These are phyloP conservation scores for Alternaria brassicae DNA, from an alignment of 2,329 filamentous ascomycete species.

Conservation along the genomic window DNA sequence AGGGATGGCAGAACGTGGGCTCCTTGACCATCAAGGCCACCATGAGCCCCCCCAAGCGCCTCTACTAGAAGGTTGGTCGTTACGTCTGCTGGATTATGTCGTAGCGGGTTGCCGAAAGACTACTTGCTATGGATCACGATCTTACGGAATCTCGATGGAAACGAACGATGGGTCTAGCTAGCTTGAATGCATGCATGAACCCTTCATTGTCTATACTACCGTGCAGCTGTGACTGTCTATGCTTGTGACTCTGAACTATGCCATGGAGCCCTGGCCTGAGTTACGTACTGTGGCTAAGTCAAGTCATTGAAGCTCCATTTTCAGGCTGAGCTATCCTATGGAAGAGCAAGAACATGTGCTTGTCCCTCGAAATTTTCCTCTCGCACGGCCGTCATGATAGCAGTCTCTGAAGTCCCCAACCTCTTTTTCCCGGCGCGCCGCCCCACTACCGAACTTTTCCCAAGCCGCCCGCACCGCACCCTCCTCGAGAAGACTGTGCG, in stretches of 20 bases:
- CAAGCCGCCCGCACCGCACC: constrained; percentile 1
- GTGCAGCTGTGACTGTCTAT: neutral
- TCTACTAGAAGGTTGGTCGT: constrained; percentile 73
- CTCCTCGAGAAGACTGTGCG: neutral
- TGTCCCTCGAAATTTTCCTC: neutral
- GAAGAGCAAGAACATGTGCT: neutral
- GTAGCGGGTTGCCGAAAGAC: constrained; percentile 26
- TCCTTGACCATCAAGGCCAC: constrained; percentile 99
- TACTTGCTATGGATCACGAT: constrained; percentile 25
- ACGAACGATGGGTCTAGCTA: constrained; percentile 39
- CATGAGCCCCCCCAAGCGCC: constrained; percentile 97
- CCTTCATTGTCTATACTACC: constrained; percentile 8
- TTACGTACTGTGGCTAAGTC: no score
- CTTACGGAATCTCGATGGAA: constrained; percentile 30
- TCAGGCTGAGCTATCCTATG: neutral
- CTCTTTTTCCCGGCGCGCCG: neutral
- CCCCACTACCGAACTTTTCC: constrained; percentile 9
- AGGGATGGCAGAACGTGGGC: constrained; percentile 99
- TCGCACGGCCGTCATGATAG: neutral
- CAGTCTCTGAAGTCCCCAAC: neutral
- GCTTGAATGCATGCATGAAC: constrained; percentile 42
- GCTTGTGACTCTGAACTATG: neutral
- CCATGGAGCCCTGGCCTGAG: neutral
- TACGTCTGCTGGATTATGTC: constrained; percentile 25
- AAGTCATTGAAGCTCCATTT: neutral